These are phyloP conservation scores for Metschnikowia shivogae DNA, from an alignment of 805 yeast species.

Conservation along the genomic window DNA sequence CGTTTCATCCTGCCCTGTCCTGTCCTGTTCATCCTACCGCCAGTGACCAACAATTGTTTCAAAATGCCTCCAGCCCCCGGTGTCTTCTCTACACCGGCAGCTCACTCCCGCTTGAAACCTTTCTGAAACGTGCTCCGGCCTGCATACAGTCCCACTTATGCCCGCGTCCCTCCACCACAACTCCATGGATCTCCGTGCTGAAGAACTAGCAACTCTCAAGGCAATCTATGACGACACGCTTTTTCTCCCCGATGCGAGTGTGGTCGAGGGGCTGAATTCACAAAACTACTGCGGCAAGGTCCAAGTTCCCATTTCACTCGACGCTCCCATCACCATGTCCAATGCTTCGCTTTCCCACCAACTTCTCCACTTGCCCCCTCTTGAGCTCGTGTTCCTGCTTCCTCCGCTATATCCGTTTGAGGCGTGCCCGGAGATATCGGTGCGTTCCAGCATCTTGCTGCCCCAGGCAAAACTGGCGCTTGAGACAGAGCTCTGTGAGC, in stretches of 20 bases:
- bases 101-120: no score
- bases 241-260: background rate
- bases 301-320: conserved; percentile 10
- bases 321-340: background rate
- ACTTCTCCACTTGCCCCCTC: conserved; percentile 28
- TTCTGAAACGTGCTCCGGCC: no score
- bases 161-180: no score
- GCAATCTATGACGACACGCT: conserved; percentile 40
- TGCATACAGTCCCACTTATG: no score
- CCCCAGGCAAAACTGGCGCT: conserved; percentile 14
- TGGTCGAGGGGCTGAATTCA: background rate
- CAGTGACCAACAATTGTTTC: no score
- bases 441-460: conserved; percentile 32
- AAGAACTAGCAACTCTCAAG: conserved; percentile 39
- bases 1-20: no score
- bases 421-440: conserved; percentile 20
- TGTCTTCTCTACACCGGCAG: no score
- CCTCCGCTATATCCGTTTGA: conserved; percentile 35
- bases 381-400: conserved; percentile 25
- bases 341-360: background rate
- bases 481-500: conserved; percentile 14
- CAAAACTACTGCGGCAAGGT: conserved; percentile 6
- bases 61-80: no score
- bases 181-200: conserved; percentile 19
- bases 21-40: no score